These are phyloP conservation scores for Trichoderma sp. DNA, from an alignment of 2,329 filamentous ascomycete species.

Conservation along the genomic window DNA sequence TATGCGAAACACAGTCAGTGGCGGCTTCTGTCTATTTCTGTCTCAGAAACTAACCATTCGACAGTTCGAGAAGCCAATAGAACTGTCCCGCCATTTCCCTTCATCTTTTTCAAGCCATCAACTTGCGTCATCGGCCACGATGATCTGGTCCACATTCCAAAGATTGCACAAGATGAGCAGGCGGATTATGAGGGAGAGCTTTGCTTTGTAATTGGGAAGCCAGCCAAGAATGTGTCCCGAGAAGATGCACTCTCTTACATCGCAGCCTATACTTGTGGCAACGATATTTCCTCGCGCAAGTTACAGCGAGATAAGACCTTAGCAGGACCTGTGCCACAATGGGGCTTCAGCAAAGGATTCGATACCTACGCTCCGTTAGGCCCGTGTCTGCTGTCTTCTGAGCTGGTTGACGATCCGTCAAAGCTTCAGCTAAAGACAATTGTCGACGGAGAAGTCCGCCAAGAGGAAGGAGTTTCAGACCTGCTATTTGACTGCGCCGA, in stretches of 20 bases:
- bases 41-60: neutral
- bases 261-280: slow-evolving; percentile 51
- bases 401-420: slow-evolving; percentile 42
- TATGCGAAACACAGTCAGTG: slow-evolving; percentile 53
- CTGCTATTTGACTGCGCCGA: slow-evolving; percentile 44
- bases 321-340: slow-evolving; percentile 53
- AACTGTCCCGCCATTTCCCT: slow-evolving; percentile 47
- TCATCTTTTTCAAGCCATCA: slow-evolving; percentile 50
- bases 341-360: slow-evolving; percentile 56
- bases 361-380: slow-evolving; percentile 54
- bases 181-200: slow-evolving; percentile 50
- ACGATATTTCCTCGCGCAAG: slow-evolving; percentile 54
- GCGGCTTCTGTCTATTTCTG: neutral
- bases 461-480: slow-evolving; percentile 40
- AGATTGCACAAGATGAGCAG: slow-evolving; percentile 46
- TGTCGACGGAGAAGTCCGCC: slow-evolving; percentile 47
- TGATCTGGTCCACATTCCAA: slow-evolving; percentile 42
- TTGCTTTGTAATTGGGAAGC: slow-evolving; percentile 46
- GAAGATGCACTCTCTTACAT: slow-evolving; percentile 47
- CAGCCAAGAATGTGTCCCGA: slow-evolving; percentile 46
- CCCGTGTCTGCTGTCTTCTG: slow-evolving; percentile 42
- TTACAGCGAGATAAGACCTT: slow-evolving; percentile 47
- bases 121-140: slow-evolving; percentile 38
- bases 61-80: slow-evolving; percentile 50
- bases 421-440: slow-evolving; percentile 43